These are phyloP conservation scores for Pseudomicrostroma phylloplanum DNA, from an alignment of 1,284 basidiomycete genomes.

Conservation along the genomic window DNA sequence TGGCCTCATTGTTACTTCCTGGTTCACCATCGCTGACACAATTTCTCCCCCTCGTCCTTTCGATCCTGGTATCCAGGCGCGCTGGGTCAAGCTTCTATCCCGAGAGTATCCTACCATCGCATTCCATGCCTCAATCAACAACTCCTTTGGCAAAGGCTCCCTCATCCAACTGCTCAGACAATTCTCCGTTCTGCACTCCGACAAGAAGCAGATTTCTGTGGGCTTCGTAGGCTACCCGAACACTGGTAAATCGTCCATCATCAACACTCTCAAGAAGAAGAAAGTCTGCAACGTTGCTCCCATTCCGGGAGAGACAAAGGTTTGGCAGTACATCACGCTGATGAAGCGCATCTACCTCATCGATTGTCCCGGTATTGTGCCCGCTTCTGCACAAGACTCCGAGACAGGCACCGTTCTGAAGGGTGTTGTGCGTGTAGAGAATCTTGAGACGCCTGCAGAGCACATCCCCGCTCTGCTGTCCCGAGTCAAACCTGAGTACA, in stretches of 20 bases:
- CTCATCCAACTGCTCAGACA: conserved; percentile 94
- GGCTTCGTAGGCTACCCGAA: conserved; percentile 98
- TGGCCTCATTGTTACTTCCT: conserved; percentile 3
- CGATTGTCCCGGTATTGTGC: conserved; percentile 97
- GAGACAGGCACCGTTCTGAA: conserved; percentile 92
- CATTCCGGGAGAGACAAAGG: conserved; percentile 96
- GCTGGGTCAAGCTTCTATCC: conserved; percentile 92
- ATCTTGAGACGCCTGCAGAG: conserved; percentile 84
- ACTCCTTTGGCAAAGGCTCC: conserved; percentile 97
- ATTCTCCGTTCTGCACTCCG: conserved; percentile 91
- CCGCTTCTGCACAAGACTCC: conserved; percentile 79
- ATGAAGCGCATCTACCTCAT: conserved; percentile 96
- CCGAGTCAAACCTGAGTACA: conserved; percentile 85
- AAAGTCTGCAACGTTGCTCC: conserved; percentile 97
- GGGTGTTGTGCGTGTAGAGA: conserved; percentile 93
- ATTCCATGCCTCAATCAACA: conserved; percentile 97
- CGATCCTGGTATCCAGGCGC: conserved; percentile 60
- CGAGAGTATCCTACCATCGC: conserved; percentile 91
- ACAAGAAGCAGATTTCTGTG: conserved; percentile 99
- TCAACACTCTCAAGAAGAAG: conserved; percentile 97
- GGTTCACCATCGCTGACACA: conserved; percentile 7
- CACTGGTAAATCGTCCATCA: conserved; percentile 93
- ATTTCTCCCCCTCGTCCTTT: not conserved
- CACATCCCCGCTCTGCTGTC: conserved; percentile 82
- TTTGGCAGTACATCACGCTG: conserved; percentile 98